Percentiles rank a stretch among this genome's conserved stretches.
Evolutionary conservation across 352 stramenopile species (phyloP).

Genomic region (Phytophthora tentaculata): DNA sequence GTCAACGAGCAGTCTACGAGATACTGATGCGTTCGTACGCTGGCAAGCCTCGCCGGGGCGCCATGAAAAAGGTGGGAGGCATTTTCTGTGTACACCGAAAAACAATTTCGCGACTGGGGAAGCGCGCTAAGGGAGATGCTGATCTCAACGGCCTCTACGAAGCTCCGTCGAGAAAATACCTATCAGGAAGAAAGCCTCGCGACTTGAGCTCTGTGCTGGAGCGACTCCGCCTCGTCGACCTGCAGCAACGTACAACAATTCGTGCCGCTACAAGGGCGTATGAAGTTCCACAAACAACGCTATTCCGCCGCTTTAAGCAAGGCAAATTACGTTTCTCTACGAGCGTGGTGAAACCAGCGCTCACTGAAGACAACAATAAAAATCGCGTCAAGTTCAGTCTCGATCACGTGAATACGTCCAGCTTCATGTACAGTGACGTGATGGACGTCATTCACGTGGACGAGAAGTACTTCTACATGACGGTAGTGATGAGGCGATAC

Average conservation of each 20-base stretch:
- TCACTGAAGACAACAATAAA: too few relatives aligned
- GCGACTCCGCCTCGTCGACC: not conserved
- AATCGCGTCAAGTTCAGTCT: too few relatives aligned
- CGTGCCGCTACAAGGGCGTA: not conserved
- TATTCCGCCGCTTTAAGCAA: not conserved
- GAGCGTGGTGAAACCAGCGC: not conserved
- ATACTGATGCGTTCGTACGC: not conserved
- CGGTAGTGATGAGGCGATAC: not conserved
- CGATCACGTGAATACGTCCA: too few relatives aligned
- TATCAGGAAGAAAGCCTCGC: not conserved
- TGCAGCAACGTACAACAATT: not conserved
- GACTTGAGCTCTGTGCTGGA: not conserved
- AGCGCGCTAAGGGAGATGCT: not conserved
- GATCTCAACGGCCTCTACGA: not conserved
- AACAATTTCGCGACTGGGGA: not conserved
- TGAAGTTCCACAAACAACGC: not conserved
- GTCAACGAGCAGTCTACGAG: not conserved
- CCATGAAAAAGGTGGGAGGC: not conserved
- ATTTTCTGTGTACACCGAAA: not conserved
- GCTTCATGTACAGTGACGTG: too few relatives aligned
- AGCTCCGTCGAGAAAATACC: not conserved
- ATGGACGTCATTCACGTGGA: not conserved
- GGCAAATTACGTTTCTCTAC: not conserved
- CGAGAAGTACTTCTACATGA: conserved; percentile 7
- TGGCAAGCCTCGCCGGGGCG: not conserved